Conservation (phyloP, 441 rosid genomes). For the Biscutella laevigata region DNA sequence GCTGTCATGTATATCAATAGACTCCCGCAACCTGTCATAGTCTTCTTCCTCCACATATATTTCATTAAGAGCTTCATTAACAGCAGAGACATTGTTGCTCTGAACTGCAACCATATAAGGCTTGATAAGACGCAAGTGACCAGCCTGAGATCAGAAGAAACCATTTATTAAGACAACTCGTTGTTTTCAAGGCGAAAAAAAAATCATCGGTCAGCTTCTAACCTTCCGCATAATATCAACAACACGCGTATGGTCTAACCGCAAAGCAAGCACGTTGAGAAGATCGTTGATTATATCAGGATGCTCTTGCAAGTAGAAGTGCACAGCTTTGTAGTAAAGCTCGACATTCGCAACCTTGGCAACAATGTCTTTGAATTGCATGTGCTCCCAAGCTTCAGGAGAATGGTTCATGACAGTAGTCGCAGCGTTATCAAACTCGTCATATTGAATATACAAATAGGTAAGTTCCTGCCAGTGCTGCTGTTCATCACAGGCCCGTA, state of each 20-base stretch:
- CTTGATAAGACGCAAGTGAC: constrained; percentile 90
- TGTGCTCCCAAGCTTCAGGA: constrained; percentile 99
- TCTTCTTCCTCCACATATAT: constrained; percentile 93
- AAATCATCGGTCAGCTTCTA: background rate
- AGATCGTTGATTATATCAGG: constrained; percentile 93
- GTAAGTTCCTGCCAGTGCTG: constrained; percentile 98
- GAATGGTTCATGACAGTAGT: constrained; percentile 99
- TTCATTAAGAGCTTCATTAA: constrained; percentile 89
- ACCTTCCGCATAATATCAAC: constrained; percentile 99
- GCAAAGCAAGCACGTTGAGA: constrained; percentile 84
- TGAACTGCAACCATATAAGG: constrained; percentile 97
- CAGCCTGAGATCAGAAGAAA: constrained; percentile 53
- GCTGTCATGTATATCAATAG: constrained; percentile 79
- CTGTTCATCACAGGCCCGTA: constrained; percentile 97
- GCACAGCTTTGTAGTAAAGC: constrained; percentile 93
- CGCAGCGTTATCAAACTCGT: constrained; percentile 97
- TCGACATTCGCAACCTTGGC: constrained; percentile 98
- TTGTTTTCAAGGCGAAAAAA: background rate
- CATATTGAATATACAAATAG: constrained; percentile 85
- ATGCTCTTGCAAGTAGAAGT: constrained; percentile 96
- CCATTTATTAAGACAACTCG: background rate
- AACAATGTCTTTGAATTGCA: constrained; percentile 93
- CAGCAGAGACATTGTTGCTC: constrained; percentile 90
- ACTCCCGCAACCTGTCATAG: constrained; percentile 88
- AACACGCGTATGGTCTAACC: constrained; percentile 95